A percentile compares a stretch with the other conserved stretches of the same genome.
phyloP scores from a whole-genome alignment of 2,329 filamentous ascomycete species.

The Clarireedia paspali region DNA sequence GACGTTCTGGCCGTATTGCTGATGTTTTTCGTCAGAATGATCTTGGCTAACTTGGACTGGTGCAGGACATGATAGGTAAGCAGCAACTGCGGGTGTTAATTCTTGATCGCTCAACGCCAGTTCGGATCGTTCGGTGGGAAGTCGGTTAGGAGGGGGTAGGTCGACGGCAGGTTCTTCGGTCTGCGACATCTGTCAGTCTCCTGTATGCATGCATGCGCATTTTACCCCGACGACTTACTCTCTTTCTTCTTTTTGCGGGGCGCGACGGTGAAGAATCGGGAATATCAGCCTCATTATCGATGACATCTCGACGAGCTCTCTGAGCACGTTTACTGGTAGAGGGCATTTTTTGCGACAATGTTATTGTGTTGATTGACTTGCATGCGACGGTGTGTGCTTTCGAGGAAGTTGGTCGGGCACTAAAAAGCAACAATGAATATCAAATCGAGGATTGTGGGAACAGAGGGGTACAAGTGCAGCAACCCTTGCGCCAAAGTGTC shows the following conservation, averaged over 20 bases:
- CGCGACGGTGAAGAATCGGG: conserved; percentile 48
- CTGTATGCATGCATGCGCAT: conserved; percentile 2
- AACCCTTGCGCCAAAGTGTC: conserved; percentile 18
- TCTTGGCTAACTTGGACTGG: conserved; percentile 53
- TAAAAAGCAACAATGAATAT: conserved; percentile 5
- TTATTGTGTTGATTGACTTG: conserved; percentile 3
- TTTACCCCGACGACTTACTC: conserved; percentile 34
- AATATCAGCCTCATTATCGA: conserved; percentile 22
- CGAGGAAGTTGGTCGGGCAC: background rate
- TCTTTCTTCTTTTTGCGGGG: conserved; percentile 58
- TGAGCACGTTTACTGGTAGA: conserved; percentile 33
- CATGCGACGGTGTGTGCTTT: conserved; percentile 1
- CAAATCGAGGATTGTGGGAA: conserved; percentile 2
- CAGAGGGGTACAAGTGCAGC: conserved; percentile 9
- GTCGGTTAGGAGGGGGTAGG: conserved; percentile 13
- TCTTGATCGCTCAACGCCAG: conserved; percentile 38
- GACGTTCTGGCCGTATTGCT: conserved; percentile 47
- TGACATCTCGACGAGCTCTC: conserved; percentile 31
- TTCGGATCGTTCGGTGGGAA: conserved; percentile 35
- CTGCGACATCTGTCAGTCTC: conserved; percentile 25
- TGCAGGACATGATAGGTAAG: conserved; percentile 27
- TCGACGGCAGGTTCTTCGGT: conserved; percentile 28
- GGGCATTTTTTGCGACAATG: conserved; percentile 27
- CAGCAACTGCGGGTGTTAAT: conserved; percentile 27
- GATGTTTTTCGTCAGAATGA: conserved; percentile 56